Conservation (phyloP, 2,329 filamentous ascomycete genomes). For the Fusarium bactridioides region DNA sequence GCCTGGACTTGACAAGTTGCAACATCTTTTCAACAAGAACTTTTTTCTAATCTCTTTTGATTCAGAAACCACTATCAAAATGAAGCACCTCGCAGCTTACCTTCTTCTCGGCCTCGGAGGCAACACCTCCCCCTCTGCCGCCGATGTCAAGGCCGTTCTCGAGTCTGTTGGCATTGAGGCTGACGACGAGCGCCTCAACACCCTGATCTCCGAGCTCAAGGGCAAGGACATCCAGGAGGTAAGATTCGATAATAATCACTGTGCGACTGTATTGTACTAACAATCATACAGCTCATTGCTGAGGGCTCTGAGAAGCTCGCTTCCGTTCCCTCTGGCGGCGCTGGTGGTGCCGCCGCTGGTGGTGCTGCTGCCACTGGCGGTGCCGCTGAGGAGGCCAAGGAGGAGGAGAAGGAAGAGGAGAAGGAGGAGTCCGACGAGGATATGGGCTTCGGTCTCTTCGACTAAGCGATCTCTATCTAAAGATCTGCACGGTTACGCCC, state of each 20-base stretch:
- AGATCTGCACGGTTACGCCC: constrained; percentile 44
- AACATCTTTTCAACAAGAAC: constrained; percentile 14
- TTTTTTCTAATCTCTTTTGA: constrained; percentile 25
- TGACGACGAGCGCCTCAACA: constrained; percentile 83
- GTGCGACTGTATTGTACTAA: constrained; percentile 25
- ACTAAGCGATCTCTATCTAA: constrained; percentile 61
- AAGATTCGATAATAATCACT: constrained; percentile 46
- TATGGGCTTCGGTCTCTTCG: constrained; percentile 81
- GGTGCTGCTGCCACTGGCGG: constrained; percentile 73
- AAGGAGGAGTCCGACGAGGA: constrained; percentile 85
- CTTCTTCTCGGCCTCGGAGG: constrained; percentile 95
- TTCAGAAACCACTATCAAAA: constrained; percentile 67
- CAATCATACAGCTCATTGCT: constrained; percentile 76
- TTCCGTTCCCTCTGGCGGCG: constrained; percentile 93
- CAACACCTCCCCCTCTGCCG: constrained; percentile 86
- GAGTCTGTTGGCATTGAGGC: constrained; percentile 94
- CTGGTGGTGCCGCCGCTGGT: constrained; percentile 73
- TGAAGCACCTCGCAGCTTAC: constrained; percentile 99
- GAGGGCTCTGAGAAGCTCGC: constrained; percentile 93
- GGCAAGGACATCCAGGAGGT: constrained; percentile 95
- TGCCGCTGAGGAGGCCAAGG: constrained; percentile 74
- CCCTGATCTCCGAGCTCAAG: constrained; percentile 88
- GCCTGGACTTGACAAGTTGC: background rate
- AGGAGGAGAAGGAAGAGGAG: constrained; percentile 87
- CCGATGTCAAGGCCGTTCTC: constrained; percentile 88